Evolutionary conservation across 1,139 yeast genomes (phyloP), one percentile per base, ranked within the genome.

Genomic region (Eremothecium gossypii): DNA sequence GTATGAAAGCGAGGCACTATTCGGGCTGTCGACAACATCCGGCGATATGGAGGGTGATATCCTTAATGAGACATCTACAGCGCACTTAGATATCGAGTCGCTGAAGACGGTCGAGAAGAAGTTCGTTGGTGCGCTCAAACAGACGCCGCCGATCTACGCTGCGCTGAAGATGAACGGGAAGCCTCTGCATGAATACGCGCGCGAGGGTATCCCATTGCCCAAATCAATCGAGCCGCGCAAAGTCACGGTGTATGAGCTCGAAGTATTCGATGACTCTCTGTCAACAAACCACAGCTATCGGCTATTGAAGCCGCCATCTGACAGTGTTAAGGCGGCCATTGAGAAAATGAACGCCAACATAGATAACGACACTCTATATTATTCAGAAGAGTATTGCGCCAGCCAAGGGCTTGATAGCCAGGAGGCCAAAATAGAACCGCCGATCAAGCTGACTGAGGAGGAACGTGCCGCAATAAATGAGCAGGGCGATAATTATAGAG

Each of bases 101-200:
- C 65, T 91, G 13, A 63, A 64, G 11, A 60, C 66, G 4, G 69
- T 79, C 0, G 73, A 76, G 29, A 67, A 66, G 8, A 79, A 77
- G 60, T 87, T 91, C 56, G 66, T 77, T 11, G 98, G 98, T 0
- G 74, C 77, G 30, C 68, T 89, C 44, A 73, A 74, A 53, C 99
- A 93, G 63, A 83, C 94, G 1, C 98, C 99, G 9, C 98, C 99
- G 0, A 82, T 91, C 11, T 91, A 78, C 60, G 86, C 96, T 30
- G 98, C 98, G 0, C 68, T 93, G 49, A 91, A 89, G 58, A 83
- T 93, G 79, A 81, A 87, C 55, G 99, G 99, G 26, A 87, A 82
- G 63, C 94, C 95, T 4, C 66, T 93, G 42, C 89, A 91, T 59
- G 96, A 89, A 53, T 93, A 93, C 59, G 98, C 98, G 1, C 73